phyloP scores from a whole-genome alignment of 345 rosid species.

The Ceriops zippeliana region DNA sequence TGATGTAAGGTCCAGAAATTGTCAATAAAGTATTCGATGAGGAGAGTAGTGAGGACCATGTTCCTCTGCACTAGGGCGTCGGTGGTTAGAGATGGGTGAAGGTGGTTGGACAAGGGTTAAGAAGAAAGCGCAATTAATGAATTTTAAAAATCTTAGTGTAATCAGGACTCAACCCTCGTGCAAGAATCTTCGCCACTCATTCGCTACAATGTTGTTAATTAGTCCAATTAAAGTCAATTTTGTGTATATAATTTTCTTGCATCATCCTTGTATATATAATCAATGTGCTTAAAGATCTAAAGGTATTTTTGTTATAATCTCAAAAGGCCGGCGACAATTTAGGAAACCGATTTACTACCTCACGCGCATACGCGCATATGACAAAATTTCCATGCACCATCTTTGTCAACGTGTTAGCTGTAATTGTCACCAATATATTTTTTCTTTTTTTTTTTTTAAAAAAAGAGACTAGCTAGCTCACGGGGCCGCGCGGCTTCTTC shows the following conservation, averaged over 20 bases:
- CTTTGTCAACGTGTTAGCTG: conserved; percentile 92
- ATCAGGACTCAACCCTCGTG: conserved; percentile 50
- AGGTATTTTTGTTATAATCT: conserved; percentile 18
- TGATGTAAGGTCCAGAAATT: conserved; percentile 17
- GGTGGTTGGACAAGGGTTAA: conserved; percentile 72
- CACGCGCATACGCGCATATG: background rate
- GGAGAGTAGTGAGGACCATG: conserved; percentile 17
- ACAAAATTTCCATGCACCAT: conserved; percentile 26
- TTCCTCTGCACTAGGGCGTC: conserved; percentile 39
- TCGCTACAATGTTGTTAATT: background rate
- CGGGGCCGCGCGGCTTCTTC: conserved; percentile 37
- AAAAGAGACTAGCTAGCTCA: conserved; percentile 12
- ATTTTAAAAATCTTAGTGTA: conserved; percentile 22
- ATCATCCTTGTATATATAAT: conserved; percentile 2
- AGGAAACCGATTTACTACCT: background rate
- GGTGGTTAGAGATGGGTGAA: conserved; percentile 96
- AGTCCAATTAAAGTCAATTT: background rate
- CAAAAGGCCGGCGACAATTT: conserved; percentile 11
- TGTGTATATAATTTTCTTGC: background rate
- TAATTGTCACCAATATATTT: conserved; percentile 38
- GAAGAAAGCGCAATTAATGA: conserved; percentile 15
- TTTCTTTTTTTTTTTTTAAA: background rate
- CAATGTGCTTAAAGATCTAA: conserved; percentile 1
- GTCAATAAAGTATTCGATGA: conserved; percentile 18
- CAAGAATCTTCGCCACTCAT: conserved; percentile 29